These are phyloP conservation scores for Ustilago sp. DNA, from an alignment of 1,284 basidiomycete genomes.

Conservation along the genomic window DNA sequence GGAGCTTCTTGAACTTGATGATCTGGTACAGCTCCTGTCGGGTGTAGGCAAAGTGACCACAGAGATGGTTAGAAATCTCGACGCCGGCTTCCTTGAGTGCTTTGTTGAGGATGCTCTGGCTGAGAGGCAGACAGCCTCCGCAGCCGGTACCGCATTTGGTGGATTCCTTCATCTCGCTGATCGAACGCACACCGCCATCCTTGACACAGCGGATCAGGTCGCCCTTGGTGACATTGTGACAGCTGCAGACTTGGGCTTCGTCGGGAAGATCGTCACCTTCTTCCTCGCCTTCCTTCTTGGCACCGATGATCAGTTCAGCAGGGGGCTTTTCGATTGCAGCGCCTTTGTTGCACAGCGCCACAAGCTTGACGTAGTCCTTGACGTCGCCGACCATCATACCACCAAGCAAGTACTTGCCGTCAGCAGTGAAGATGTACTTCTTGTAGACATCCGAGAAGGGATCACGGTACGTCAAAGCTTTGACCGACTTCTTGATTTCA, in stretches of 20 bases:
- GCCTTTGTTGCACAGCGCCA: conserved; percentile 80
- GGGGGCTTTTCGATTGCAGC: conserved; percentile 78
- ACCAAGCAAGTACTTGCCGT: conserved; percentile 80
- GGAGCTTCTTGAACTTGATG: conserved; percentile 77
- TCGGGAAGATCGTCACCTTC: conserved; percentile 79
- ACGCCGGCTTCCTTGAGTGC: conserved; percentile 80
- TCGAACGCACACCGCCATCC: conserved; percentile 72
- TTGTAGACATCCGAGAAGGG: conserved; percentile 76
- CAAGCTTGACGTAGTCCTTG: conserved; percentile 78
- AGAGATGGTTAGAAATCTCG: conserved; percentile 76
- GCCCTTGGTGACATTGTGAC: conserved; percentile 79
- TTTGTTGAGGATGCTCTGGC: conserved; percentile 75
- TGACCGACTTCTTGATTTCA: conserved; percentile 69
- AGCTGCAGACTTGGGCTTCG: conserved; percentile 79
- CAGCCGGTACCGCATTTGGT: conserved; percentile 81
- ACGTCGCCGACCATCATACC: conserved; percentile 86
- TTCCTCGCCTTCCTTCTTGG: conserved; percentile 73
- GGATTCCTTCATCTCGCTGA: conserved; percentile 76
- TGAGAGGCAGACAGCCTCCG: conserved; percentile 78
- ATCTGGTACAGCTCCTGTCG: conserved; percentile 79
- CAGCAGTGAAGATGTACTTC: conserved; percentile 81
- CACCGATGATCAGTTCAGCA: conserved; percentile 78
- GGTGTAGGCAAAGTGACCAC: conserved; percentile 78
- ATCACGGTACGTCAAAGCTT: conserved; percentile 79
- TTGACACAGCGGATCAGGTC: conserved; percentile 75